A percentile compares a stretch with the other conserved stretches of the same genome.
These are phyloP conservation scores for Leucocoprinus sp. DNA, from an alignment of 768 basidiomycete genomes.

Conservation along the genomic window DNA sequence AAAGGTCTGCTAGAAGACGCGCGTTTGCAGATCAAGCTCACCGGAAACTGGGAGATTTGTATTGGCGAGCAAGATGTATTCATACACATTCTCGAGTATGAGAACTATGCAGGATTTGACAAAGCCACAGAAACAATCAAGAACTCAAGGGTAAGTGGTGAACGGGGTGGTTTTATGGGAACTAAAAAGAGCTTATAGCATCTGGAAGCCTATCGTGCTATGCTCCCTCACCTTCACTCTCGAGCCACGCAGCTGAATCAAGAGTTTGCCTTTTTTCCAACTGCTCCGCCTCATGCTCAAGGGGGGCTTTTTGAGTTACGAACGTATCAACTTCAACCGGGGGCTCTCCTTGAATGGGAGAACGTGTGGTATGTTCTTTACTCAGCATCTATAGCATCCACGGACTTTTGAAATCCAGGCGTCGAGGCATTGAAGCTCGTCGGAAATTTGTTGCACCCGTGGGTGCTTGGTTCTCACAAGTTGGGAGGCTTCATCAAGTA, in stretches of 20 bases:
- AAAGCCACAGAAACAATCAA: constrained; percentile 57
- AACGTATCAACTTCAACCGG: constrained; percentile 81
- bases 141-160: constrained; percentile 50
- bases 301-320: constrained; percentile 94
- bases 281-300: constrained; percentile 74
- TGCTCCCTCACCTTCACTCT: constrained; percentile 70
- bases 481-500: constrained; percentile 78
- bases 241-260: constrained; percentile 76
- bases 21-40: constrained; percentile 74
- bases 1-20: constrained; percentile 67
- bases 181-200: constrained; percentile 37
- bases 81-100: constrained; percentile 79
- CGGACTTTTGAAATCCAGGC: constrained; percentile 38
- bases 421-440: constrained; percentile 90
- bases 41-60: constrained; percentile 88
- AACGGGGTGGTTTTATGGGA: background rate
- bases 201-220: constrained; percentile 53
- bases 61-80: constrained; percentile 90
- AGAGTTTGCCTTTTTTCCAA: constrained; percentile 94
- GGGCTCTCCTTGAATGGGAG: constrained; percentile 93
- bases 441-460: constrained; percentile 78
- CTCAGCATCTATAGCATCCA: constrained; percentile 8
- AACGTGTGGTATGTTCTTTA: constrained; percentile 62
- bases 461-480: constrained; percentile 89
- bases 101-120: constrained; percentile 88